phyloP scores from a whole-genome alignment of 768 basidiomycete species.

The Amylocystis lapponica region DNA sequence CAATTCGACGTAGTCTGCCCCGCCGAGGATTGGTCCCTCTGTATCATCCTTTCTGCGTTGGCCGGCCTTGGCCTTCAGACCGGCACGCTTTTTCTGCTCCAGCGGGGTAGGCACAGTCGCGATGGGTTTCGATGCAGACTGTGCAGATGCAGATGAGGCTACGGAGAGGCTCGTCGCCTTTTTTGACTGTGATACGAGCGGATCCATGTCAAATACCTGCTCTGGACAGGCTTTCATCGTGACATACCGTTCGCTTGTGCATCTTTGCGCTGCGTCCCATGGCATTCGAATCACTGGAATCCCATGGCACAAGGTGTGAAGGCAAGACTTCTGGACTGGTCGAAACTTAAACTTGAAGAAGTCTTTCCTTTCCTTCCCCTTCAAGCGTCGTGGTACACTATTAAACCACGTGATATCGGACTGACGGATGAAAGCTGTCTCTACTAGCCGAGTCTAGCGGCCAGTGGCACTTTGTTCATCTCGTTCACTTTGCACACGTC shows the following conservation, averaged over 20 bases:
- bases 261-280: slow-evolving; percentile 69
- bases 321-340: too few species aligned
- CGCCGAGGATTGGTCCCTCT: slow-evolving; percentile 52
- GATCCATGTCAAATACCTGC: neutral
- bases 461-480: too few species aligned
- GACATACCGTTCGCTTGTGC: slow-evolving; percentile 52
- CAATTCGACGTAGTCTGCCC: slow-evolving; percentile 70
- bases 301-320: too few species aligned
- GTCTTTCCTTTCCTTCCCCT: too few species aligned
- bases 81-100: slow-evolving; percentile 42
- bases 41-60: slow-evolving; percentile 13
- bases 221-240: too few species aligned
- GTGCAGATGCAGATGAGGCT: slow-evolving; percentile 1
- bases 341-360: too few species aligned
- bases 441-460: too few species aligned
- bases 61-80: slow-evolving; percentile 39
- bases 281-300: neutral
- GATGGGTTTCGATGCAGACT: slow-evolving; percentile 6
- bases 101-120: slow-evolving; percentile 16
- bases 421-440: too few species aligned
- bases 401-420: too few species aligned
- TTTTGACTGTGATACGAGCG: slow-evolving; percentile 14
- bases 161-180: slow-evolving; percentile 15
- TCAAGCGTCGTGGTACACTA: too few species aligned
- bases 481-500: too few species aligned